Conservation (phyloP, 1,139 yeast species). For the Taphrina communis region DNA sequence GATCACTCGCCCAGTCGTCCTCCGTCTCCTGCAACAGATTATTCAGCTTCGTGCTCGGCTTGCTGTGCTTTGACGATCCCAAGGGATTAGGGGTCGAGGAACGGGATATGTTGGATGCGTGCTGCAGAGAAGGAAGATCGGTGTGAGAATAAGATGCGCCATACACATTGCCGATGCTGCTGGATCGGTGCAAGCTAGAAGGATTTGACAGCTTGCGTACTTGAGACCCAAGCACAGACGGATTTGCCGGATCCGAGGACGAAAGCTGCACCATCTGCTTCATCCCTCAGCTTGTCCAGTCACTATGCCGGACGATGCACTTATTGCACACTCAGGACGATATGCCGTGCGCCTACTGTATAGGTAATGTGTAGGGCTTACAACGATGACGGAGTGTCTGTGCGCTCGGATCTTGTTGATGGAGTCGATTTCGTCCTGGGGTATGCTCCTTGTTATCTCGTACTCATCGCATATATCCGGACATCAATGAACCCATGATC, state of each 20-base stretch:
- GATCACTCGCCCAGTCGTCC: slow-evolving; percentile 41
- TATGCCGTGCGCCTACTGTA: not conserved
- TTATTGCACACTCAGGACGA: not conserved
- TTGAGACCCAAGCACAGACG: slow-evolving; percentile 9
- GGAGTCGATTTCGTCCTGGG: not conserved
- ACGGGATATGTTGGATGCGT: slow-evolving; percentile 17
- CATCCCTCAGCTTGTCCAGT: slow-evolving; percentile 5
- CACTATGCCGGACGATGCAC: not conserved
- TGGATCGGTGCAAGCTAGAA: slow-evolving; percentile 4
- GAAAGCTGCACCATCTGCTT: slow-evolving; percentile 36
- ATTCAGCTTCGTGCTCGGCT: slow-evolving; percentile 25
- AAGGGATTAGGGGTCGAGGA: slow-evolving; percentile 31
- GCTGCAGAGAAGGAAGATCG: slow-evolving; percentile 30
- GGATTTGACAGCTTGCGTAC: not conserved
- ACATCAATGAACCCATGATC: not conserved
- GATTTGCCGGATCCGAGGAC: slow-evolving; percentile 4
- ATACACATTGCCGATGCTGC: slow-evolving; percentile 26
- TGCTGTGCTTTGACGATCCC: slow-evolving; percentile 15
- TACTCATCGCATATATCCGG: not conserved
- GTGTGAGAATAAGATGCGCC: slow-evolving; percentile 40
- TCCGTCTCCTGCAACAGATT: slow-evolving; percentile 34
- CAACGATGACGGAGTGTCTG: slow-evolving; percentile 11
- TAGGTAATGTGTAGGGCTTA: not conserved
- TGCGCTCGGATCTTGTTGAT: not conserved
- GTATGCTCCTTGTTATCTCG: not conserved